These are phyloP conservation scores for Hypholoma fasciculare DNA, from an alignment of 768 basidiomycete species.

Conservation along the genomic window DNA sequence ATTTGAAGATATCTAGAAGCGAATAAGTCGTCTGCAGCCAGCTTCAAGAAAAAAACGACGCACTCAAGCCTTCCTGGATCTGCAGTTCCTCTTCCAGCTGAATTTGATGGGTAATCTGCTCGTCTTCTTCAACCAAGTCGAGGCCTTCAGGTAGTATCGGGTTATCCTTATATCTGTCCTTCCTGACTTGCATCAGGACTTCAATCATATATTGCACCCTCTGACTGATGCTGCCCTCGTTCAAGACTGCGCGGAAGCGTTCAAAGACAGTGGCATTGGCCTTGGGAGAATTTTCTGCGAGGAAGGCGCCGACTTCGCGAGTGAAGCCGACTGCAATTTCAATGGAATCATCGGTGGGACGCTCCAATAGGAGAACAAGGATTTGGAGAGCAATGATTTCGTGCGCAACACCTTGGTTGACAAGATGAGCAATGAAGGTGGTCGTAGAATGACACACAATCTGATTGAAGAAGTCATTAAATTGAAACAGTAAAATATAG, in stretches of 20 bases:
- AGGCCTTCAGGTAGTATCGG: constrained; percentile 91
- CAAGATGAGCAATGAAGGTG: constrained; percentile 87
- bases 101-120: constrained; percentile 95
- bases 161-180: constrained; percentile 99
- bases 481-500: background rate
- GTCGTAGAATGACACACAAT: constrained; percentile 92
- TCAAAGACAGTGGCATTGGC: constrained; percentile 95
- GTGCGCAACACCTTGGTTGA: constrained; percentile 91
- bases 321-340: constrained; percentile 98
- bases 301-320: constrained; percentile 95
- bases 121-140: constrained; percentile 97
- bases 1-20: constrained; percentile 86
- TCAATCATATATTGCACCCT: constrained; percentile 99
- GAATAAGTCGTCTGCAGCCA: background rate
- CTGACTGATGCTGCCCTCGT: constrained; percentile 93
- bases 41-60: constrained; percentile 29
- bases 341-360: constrained; percentile 96
- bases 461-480: constrained; percentile 38
- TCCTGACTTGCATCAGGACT: constrained; percentile 97
- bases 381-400: constrained; percentile 95
- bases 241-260: constrained; percentile 94
- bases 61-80: constrained; percentile 93
- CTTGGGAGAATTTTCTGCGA: constrained; percentile 91
- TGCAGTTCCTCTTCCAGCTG: constrained; percentile 91
- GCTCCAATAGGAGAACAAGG: constrained; percentile 91